Base-by-base conservation (phyloP, 176 grass and related monocot species). In the Chrysopogon serrulatus region DNA sequence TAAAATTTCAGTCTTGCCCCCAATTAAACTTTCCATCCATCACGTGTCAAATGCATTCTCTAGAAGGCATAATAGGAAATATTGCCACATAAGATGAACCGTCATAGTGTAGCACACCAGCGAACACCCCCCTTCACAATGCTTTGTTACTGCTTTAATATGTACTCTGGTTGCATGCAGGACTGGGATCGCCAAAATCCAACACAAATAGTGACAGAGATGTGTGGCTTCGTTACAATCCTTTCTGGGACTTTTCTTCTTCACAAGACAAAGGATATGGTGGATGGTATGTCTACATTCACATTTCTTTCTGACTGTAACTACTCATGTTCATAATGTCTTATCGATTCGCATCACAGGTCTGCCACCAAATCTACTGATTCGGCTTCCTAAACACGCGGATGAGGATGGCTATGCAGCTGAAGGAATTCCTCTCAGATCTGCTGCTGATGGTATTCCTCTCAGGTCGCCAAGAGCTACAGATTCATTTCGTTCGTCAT, bases 241-340 rank as follows among this genome's bases (percentile, higher is more conserved):
- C 96, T 98, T 87, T 93, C 96, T 44, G 96, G 96, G 73, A 98
- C 96, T 28, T 95, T 98, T 90, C 96, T 98, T 88, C 96, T 98
- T 87, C 96, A 98, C 87, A 98, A 93, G 79, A 98, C 93, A 0
- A 95, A 98, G 82, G 96, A 98, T 68, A 95, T 98, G 92, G 71
- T 74, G 54, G 92, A 98, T 90, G 93, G 92, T 95, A 90, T 78
- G 78, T 7, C 37, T 51, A 15, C 49, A 30, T 81, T 79, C 45
- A 47, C 10, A 21, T 44, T 69, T 73, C 75, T 19, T 68, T 56
- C 63, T 65, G 21, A n/a, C 41, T 90, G 36, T 18, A 49, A 64
- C 84, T 23, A 13, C 42, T 63, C 36, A 28, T 56, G 26, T 35
- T 53, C 62, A 42, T 74, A 83, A 74, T 65, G 71, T 83, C 18